Conservation (phyloP, 140 eudicot genomes). For the Senecio squalidus region DNA sequence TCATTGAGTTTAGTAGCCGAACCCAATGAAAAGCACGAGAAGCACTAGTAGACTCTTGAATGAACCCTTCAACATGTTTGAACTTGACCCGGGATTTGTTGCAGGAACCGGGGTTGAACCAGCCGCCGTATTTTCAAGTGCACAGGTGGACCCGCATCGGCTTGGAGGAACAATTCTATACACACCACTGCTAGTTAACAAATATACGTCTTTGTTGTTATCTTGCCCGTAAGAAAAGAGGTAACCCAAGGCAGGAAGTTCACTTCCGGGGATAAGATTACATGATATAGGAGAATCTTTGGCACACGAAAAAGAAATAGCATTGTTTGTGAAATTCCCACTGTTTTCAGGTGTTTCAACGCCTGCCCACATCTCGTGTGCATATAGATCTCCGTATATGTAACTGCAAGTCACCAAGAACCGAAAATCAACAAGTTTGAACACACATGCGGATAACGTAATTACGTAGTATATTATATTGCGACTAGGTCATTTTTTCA, state of each 20-base stretch:
- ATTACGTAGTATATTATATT: too few species aligned
- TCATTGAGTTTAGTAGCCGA: slow-evolving; percentile 7
- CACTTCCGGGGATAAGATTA: slow-evolving; percentile 41
- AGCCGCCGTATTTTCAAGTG: slow-evolving; percentile 32
- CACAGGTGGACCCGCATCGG: slow-evolving; percentile 62
- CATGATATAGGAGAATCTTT: slow-evolving; percentile 66
- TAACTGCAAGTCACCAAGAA: slow-evolving; percentile 46
- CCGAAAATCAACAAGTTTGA: background rate
- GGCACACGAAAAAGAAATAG: slow-evolving; percentile 46
- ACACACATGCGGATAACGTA: background rate
- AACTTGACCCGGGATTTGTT: slow-evolving; percentile 36
- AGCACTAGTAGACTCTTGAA: slow-evolving; percentile 20
- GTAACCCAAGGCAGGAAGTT: slow-evolving; percentile 63
- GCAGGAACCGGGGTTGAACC: slow-evolving; percentile 20
- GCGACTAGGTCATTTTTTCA: background rate
- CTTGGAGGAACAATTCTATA: slow-evolving; percentile 73
- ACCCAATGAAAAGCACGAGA: slow-evolving; percentile 27
- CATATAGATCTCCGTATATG: slow-evolving; percentile 72
- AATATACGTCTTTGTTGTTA: slow-evolving; percentile 48
- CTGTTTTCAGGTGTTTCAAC: slow-evolving; percentile 62
- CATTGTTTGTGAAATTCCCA: slow-evolving; percentile 46
- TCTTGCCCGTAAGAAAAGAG: slow-evolving; percentile 79
- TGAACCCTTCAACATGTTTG: slow-evolving; percentile 24
- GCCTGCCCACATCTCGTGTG: slow-evolving; percentile 62
- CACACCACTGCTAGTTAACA: slow-evolving; percentile 65